Conservation (phyloP, 306 rosid species). For the Elaeagnus macrophylla region DNA sequence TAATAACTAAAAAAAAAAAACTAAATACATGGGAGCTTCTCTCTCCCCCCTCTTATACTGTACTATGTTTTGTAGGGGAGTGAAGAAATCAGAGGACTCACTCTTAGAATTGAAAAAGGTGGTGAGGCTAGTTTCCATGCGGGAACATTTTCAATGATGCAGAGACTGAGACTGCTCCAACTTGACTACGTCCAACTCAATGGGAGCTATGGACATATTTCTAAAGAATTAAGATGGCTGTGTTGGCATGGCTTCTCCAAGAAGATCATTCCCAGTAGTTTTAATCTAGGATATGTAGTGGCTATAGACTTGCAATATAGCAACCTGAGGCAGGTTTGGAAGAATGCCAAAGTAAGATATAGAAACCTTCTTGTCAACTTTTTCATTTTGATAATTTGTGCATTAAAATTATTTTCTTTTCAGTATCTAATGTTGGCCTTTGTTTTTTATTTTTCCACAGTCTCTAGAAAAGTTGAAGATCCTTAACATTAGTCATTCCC, state of each 20-base stretch:
- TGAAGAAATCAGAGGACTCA: slow-evolving; percentile 6
- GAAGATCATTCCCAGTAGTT: neutral
- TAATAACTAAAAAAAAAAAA: no score
- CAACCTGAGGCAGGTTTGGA: slow-evolving; percentile 25
- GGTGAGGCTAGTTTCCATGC: neutral
- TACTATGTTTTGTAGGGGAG: slow-evolving; percentile 11
- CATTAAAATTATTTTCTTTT: neutral
- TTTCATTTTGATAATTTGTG: no score
- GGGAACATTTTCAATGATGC: slow-evolving; percentile 28
- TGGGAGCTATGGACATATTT: slow-evolving; percentile 23
- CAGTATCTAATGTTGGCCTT: neutral
- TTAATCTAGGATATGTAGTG: slow-evolving; percentile 15
- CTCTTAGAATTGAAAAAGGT: neutral
- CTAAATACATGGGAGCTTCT: neutral
- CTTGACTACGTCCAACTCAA: slow-evolving; percentile 13
- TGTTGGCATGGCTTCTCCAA: neutral
- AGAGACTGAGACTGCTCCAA: slow-evolving; percentile 28
- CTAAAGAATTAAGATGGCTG: slow-evolving; percentile 16
- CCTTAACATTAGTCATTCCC: slow-evolving; percentile 34
- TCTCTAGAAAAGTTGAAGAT: slow-evolving; percentile 17
- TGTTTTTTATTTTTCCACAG: slow-evolving; percentile 3
- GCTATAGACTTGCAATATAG: slow-evolving; percentile 25
- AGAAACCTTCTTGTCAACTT: no score
- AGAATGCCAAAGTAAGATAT: slow-evolving; percentile 23
- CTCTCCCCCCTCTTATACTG: neutral